phyloP scores from a whole-genome alignment of 148 eudicot genomes.

The Polygonum aviculare region DNA sequence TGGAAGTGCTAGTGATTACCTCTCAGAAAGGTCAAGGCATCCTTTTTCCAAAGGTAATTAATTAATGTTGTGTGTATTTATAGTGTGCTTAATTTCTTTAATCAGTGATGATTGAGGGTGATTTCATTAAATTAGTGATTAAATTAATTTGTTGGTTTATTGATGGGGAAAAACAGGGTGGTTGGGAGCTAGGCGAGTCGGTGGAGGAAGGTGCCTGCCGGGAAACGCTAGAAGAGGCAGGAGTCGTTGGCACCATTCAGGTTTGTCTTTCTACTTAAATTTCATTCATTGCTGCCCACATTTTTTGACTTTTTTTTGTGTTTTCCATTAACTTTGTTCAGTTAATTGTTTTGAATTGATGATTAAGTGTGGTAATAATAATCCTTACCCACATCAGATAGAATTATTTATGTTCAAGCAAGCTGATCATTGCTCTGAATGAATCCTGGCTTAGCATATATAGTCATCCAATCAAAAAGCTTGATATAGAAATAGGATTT shows the following conservation, averaged over 20 bases:
- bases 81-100: background rate
- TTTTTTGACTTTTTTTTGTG: background rate
- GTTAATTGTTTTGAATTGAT: no score
- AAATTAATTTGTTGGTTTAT: background rate
- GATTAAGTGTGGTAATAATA: background rate
- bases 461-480: no score
- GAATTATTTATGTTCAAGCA: no score
- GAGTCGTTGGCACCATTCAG: conserved; percentile 51
- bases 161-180: conserved; percentile 32
- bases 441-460: no score
- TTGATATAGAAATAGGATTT: no score
- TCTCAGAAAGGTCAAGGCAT: conserved; percentile 50
- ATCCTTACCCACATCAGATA: background rate
- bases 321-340: background rate
- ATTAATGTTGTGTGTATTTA: background rate
- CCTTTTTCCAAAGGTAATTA: conserved; percentile 59
- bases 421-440: no score
- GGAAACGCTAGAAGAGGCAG: conserved; percentile 64
- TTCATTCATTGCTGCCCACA: background rate
- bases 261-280: conserved; percentile 7
- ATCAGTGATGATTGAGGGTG: background rate
- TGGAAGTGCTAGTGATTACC: conserved; percentile 55
- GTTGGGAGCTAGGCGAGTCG: conserved; percentile 71
- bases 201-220: conserved; percentile 50
- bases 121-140: background rate